Evolutionary conservation across 176 grass and related monocot species (phyloP).

Genomic region (Oryza meridionalis): DNA sequence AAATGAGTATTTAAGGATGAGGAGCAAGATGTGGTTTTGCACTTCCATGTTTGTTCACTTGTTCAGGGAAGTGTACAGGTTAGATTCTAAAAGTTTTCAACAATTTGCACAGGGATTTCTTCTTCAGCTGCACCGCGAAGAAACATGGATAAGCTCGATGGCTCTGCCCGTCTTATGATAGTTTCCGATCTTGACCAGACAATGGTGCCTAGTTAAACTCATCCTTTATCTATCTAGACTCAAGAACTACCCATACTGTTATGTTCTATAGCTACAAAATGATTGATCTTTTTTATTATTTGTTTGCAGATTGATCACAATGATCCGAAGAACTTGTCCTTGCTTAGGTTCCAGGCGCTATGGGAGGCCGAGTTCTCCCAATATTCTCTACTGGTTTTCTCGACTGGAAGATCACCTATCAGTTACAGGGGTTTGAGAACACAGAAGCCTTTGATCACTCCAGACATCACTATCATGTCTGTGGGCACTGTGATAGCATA

Average conservation of each 20-base stretch:
- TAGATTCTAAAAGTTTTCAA: constrained; percentile 4
- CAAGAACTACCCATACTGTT: not conserved
- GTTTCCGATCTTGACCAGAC: constrained; percentile 92
- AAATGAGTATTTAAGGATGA: constrained; percentile 1
- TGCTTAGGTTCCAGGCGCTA: constrained; percentile 78
- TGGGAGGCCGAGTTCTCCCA: constrained; percentile 76
- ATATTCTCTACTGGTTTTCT: constrained; percentile 82
- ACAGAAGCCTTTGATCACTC: constrained; percentile 80
- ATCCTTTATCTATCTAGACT: not conserved
- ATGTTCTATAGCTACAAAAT: not conserved
- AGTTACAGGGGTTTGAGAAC: constrained; percentile 78
- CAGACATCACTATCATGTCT: constrained; percentile 93
- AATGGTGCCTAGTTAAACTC: constrained; percentile 43
- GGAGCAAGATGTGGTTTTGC: constrained; percentile 20
- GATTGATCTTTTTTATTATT: constrained; percentile 4
- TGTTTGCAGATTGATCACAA: constrained; percentile 72
- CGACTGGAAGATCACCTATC: constrained; percentile 72
- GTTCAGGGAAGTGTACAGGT: constrained; percentile 27
- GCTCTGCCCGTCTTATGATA: constrained; percentile 72
- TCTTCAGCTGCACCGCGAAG: not conserved
- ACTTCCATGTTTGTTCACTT: not conserved
- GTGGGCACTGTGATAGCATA: constrained; percentile 93
- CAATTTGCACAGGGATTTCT: not conserved
- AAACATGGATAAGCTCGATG: constrained; percentile 68
- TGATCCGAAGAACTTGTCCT: constrained; percentile 64